Conservation (phyloP, 306 rosid genomes). For the Quercus rubra region DNA sequence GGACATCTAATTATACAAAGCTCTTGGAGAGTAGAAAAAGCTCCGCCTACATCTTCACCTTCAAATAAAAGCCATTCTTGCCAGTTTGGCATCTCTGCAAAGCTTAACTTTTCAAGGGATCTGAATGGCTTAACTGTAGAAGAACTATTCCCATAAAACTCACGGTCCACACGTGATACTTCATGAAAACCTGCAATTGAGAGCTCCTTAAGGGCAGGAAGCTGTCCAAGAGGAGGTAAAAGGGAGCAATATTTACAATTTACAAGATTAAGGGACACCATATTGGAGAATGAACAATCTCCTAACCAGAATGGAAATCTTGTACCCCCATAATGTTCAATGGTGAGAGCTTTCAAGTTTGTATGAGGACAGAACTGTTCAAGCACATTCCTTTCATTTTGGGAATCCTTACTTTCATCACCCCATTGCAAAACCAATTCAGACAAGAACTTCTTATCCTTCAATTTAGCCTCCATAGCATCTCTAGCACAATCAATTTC, state of each 20-base stretch:
- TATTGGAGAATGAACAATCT: not conserved
- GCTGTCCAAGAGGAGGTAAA: conserved; percentile 4
- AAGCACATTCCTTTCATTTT: not conserved
- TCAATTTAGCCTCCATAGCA: no score
- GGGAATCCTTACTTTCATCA: not conserved
- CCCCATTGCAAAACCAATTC: no score
- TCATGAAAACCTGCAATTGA: not conserved
- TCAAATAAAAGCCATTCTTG: no score
- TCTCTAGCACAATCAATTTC: no score
- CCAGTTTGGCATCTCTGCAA: no score
- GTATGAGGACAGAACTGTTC: not conserved
- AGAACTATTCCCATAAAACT: not conserved
- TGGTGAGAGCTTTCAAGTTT: not conserved
- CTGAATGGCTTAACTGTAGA: not conserved
- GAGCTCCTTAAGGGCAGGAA: not conserved
- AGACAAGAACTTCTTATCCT: no score
- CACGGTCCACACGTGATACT: not conserved
- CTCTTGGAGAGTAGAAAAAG: no score
- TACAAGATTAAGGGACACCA: not conserved
- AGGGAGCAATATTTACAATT: not conserved
- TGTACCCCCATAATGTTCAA: not conserved
- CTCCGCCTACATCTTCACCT: no score
- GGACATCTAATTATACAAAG: no score
- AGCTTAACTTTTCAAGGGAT: no score
- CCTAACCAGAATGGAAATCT: not conserved